Base-by-base conservation (phyloP, 768 basidiomycete genomes). In the Paxillus ammoniavirescens region DNA sequence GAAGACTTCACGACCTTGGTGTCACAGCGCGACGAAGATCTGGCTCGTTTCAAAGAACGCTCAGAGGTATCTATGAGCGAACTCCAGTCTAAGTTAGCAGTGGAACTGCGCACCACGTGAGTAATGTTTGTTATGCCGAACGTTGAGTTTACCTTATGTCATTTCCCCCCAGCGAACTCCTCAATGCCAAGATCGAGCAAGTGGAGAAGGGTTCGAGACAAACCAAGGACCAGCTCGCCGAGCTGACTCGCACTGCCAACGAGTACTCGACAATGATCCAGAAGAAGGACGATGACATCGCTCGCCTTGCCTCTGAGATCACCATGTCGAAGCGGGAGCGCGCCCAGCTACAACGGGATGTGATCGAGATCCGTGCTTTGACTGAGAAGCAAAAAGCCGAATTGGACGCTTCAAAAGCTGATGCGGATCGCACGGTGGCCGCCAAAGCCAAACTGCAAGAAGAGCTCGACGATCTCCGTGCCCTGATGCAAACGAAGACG, bases 391-490 rank as follows among this genome's bases (percentile, higher is more conserved):
- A 92, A 35, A 76, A 78, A 8, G 77, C 78, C 1, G 85, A 93
- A 63, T 72, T 87, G 15, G 76, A 77, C 5, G 79, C 80, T 5
- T 82, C 82, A 63, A 83, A 77, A 52, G 75, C 77, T 31, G 84
- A 83, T 45, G 42, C 70, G 66, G 67, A 86, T 70, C 73, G 79
- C 35, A 70, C 73, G 2, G 65, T 72, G 9, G 60, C 59, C 5
- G 72, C 78, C 3, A 83, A 82, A 26, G 73, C 73, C 26, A 89
- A 86, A 62, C 74, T 96, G 2, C 85, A 91, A 62, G 80, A 77
- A 38, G 95, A 97, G 69, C 75, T 97, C 10, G 94, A 96, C 61
- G 88, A 91, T 56, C 77, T 98, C 8, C 86, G 94, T 7, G 74
- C 81, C n/a, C 73, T 90, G 13, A 82, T 97, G 74, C 85, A 87